Conservation (phyloP, 148 eudicot species). For the Chenopodium formosanum region DNA sequence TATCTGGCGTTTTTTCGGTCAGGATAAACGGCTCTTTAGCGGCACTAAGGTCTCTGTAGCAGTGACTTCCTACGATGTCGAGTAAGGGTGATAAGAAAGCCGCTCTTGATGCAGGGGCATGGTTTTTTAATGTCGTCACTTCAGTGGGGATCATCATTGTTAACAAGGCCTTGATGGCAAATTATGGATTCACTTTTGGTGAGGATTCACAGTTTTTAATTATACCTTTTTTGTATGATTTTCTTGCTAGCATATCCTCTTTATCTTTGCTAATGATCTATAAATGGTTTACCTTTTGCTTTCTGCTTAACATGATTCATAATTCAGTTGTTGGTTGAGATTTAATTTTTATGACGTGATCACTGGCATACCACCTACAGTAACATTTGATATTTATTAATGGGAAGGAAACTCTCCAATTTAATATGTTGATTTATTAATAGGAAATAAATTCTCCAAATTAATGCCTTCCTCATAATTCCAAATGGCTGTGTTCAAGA, state of each 20-base stretch:
- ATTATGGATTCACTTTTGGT: conserved; percentile 32
- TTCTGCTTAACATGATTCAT: background rate
- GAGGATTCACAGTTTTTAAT: conserved; percentile 1
- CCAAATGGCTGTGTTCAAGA: background rate
- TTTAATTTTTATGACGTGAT: background rate
- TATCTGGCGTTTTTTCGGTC: conserved; percentile 3
- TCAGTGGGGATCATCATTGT: conserved; percentile 34
- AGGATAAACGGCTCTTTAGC: background rate
- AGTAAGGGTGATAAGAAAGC: conserved; percentile 27
- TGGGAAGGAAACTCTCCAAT: background rate
- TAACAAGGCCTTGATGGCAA: conserved; percentile 34
- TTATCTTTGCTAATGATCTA: background rate
- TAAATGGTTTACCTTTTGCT: conserved; percentile 3
- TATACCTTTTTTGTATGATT: background rate
- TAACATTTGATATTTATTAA: background rate
- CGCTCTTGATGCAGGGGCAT: conserved; percentile 29
- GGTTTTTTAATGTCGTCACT: conserved; percentile 29
- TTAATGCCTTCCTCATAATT: background rate
- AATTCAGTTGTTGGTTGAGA: background rate
- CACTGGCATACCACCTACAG: background rate
- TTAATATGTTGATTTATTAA: background rate
- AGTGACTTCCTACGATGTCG: conserved; percentile 11
- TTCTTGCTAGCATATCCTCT: background rate
- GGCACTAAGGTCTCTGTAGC: background rate
- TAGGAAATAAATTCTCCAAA: background rate